Evolutionary conservation across 2,329 filamentous ascomycete genomes (phyloP).

Genomic region (Clathrospora elynae): DNA sequence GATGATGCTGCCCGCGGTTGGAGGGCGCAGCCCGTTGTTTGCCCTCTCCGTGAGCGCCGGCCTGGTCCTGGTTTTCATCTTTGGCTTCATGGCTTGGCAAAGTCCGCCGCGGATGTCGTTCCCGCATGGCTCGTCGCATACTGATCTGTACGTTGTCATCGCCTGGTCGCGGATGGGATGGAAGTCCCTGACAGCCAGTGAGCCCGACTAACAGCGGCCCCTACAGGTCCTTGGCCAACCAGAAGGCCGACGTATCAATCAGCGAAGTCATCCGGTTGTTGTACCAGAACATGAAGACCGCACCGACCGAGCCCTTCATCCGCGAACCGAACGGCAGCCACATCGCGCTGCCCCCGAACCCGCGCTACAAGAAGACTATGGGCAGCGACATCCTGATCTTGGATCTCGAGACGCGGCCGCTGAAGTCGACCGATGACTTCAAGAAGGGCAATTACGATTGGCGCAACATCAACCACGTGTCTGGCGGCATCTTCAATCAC

Average conservation of each 20-base stretch:
- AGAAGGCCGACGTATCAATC: constrained; percentile 34
- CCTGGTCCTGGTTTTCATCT: constrained; percentile 39
- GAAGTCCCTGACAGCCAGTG: not conserved
- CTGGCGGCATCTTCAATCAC: constrained; percentile 47
- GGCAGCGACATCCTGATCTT: constrained; percentile 45
- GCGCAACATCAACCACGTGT: constrained; percentile 46
- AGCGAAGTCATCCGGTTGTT: constrained; percentile 41
- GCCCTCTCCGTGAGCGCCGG: constrained; percentile 40
- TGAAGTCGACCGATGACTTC: constrained; percentile 40
- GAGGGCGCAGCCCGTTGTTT: constrained; percentile 41
- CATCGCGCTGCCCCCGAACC: constrained; percentile 36
- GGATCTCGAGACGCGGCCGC: constrained; percentile 45
- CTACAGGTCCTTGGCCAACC: constrained; percentile 28
- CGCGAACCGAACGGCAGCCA: constrained; percentile 41
- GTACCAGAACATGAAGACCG: constrained; percentile 37
- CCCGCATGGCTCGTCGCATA: constrained; percentile 23
- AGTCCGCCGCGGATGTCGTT: constrained; percentile 35
- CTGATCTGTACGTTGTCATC: constrained; percentile 33
- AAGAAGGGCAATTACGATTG: constrained; percentile 43
- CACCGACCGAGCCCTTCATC: constrained; percentile 37
- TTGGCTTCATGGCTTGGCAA: constrained; percentile 45
- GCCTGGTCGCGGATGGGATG: constrained; percentile 1
- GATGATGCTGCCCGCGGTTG: constrained; percentile 40
- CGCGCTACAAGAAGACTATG: constrained; percentile 40
- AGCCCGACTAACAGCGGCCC: constrained; percentile 19